Evolutionary conservation across 2,329 filamentous ascomycete genomes (phyloP).

Genomic region (Fusarium illudens): DNA sequence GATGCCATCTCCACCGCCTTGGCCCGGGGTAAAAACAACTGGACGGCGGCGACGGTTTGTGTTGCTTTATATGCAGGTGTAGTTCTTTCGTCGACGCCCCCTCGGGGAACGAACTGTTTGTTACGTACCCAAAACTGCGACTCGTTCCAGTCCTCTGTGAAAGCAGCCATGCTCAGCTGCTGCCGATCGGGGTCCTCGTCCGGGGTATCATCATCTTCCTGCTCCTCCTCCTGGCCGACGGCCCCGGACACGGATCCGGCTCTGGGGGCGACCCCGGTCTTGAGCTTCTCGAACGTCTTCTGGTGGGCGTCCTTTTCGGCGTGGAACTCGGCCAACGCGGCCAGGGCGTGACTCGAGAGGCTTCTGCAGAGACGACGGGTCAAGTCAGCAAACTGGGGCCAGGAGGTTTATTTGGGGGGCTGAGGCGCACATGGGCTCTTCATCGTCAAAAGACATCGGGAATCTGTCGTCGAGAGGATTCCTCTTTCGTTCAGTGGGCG

Average conservation of each 20-base stretch:
- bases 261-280: slow-evolving; percentile 25
- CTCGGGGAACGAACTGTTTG: background rate
- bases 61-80: slow-evolving; percentile 1
- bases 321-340: slow-evolving; percentile 78
- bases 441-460: slow-evolving; percentile 50
- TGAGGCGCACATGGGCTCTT: slow-evolving; percentile 56
- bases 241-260: slow-evolving; percentile 50
- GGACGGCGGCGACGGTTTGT: background rate
- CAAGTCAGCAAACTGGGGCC: slow-evolving; percentile 14
- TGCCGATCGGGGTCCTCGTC: slow-evolving; percentile 60
- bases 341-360: slow-evolving; percentile 72
- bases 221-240: slow-evolving; percentile 32
- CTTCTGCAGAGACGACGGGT: slow-evolving; percentile 44
- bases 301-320: slow-evolving; percentile 72
- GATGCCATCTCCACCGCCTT: slow-evolving; percentile 33
- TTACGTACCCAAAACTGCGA: slow-evolving; percentile 80
- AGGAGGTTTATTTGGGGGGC: background rate
- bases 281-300: slow-evolving; percentile 72
- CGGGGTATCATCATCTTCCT: slow-evolving; percentile 39
- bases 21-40: slow-evolving; percentile 8
- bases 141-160: slow-evolving; percentile 83
- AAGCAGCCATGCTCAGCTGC: slow-evolving; percentile 70
- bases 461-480: slow-evolving; percentile 11
- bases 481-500: background rate
- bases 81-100: background rate